Base-by-base conservation (phyloP, 768 basidiomycete species). In the Saitozyma sp. region DNA sequence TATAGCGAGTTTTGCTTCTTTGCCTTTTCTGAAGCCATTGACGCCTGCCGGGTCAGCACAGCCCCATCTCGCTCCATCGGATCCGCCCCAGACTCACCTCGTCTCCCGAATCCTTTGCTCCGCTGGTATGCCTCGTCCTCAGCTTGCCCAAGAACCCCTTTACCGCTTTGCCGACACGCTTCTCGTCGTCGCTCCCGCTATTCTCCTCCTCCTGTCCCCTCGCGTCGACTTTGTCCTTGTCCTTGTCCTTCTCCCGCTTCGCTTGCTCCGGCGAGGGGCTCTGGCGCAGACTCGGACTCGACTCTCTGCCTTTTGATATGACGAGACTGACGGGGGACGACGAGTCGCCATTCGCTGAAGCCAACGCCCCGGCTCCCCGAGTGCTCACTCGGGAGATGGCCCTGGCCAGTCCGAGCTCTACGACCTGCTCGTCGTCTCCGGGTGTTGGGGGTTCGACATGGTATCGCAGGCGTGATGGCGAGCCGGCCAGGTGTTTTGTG, bases 121-220 rank as follows among this genome's bases (percentile, higher is more conserved):
- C 29, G 29, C 29, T 29, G 29, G 29, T 29, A 5, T 29, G 29
- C 29, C 29, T 29, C 29, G 29, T 29, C 9, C 56, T 61, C 54
- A 72, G 56, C 53, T 69, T 67, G 37, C 65, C 64, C 41, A 72
- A 54, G 37, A 72, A 62, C 3, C 70, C 70, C 50, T 67, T 72
- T 46, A 62, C 54, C 40, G 45, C 53, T 13, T 50, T 53, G 8
- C 56, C 56, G 13, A 48, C 37, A 10, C 53, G 17, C 54, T 41
- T 43, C 14, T 46, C 55, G 11, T 58, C 50, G 46, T 66, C 70
- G 8, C 54, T 48, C 16, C 48, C 49, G 13, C 55, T 19, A 20
- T 16, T n/a, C 46, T 62, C 58, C 13, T 58, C 54, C n/a, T 62
- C 59, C 6, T 37, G 29, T 42, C 56, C 56, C n/a, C 37, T 57